A percentile compares a stretch with the other conserved stretches of the same genome.
These are phyloP conservation scores for Lasiodiplodia sp. DNA, from an alignment of 2,329 filamentous ascomycete genomes.

Conservation along the genomic window DNA sequence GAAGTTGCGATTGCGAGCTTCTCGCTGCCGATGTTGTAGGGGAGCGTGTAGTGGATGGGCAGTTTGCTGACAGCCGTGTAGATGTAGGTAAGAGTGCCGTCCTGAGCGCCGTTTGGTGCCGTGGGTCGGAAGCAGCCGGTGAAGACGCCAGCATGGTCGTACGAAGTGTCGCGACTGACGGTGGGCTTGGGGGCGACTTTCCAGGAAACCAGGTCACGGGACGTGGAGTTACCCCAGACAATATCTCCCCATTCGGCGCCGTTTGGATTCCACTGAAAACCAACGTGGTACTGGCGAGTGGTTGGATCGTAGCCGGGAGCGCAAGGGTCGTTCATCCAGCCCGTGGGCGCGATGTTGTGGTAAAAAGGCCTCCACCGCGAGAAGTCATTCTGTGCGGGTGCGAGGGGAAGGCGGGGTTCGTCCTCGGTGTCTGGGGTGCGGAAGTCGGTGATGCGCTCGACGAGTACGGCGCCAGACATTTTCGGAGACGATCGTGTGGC, in stretches of 20 bases:
- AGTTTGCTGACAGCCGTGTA: slow-evolving; percentile 52
- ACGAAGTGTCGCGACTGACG: slow-evolving; percentile 44
- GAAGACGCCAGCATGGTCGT: slow-evolving; percentile 52
- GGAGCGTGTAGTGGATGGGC: slow-evolving; percentile 51
- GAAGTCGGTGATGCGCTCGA: slow-evolving; percentile 16
- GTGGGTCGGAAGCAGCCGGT: slow-evolving; percentile 47
- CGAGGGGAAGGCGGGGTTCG: background rate
- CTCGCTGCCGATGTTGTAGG: slow-evolving; percentile 47
- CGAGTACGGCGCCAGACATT: slow-evolving; percentile 16
- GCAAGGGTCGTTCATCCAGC: slow-evolving; percentile 56
- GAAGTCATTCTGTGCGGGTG: background rate
- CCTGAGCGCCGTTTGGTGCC: slow-evolving; percentile 35
- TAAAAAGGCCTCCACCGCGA: slow-evolving; percentile 34
- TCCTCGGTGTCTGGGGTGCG: slow-evolving; percentile 2
- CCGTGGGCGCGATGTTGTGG: slow-evolving; percentile 47
- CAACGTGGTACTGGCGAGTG: slow-evolving; percentile 51
- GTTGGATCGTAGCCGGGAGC: slow-evolving; percentile 49
- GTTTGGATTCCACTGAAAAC: slow-evolving; percentile 54
- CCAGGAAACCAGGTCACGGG: slow-evolving; percentile 50
- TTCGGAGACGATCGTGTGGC: background rate
- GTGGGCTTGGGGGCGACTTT: slow-evolving; percentile 30
- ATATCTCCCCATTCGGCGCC: slow-evolving; percentile 53
- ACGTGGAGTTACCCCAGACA: slow-evolving; percentile 51
- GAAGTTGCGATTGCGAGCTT: slow-evolving; percentile 50
- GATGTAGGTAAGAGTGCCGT: slow-evolving; percentile 45